A percentile compares a stretch with the other conserved stretches of the same genome.
These are phyloP conservation scores for Primulina eburnea DNA, from an alignment of 257 asterid species.

Conservation along the genomic window DNA sequence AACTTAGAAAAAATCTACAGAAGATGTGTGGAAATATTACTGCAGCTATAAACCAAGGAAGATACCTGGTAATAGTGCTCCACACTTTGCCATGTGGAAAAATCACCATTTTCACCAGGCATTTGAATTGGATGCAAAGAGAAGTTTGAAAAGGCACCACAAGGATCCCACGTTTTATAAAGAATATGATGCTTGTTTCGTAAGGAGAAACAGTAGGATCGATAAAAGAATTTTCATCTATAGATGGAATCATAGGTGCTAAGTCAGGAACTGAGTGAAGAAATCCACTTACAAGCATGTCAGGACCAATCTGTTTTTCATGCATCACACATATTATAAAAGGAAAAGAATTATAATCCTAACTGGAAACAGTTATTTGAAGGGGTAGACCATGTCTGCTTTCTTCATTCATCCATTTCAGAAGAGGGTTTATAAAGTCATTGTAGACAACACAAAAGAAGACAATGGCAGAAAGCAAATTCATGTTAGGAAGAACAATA, in stretches of 20 bases:
- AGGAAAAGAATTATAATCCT: neutral
- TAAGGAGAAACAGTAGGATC: conserved; percentile 86
- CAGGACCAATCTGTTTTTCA: conserved; percentile 75
- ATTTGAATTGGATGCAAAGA: conserved; percentile 75
- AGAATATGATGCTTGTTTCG: conserved; percentile 83
- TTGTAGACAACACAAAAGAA: neutral
- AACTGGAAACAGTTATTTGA: neutral
- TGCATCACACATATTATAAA: neutral
- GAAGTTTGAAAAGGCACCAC: conserved; percentile 93
- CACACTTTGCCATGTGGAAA: conserved; percentile 71
- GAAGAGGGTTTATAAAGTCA: neutral
- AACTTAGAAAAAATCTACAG: conserved; percentile 15
- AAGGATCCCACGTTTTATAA: conserved; percentile 95
- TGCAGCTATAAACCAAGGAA: conserved; percentile 17
- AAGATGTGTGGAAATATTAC: conserved; percentile 1
- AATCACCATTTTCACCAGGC: conserved; percentile 66
- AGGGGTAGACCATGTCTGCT: neutral
- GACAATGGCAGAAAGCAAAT: too few relatives aligned
- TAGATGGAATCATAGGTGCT: conserved; percentile 79
- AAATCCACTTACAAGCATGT: conserved; percentile 92
- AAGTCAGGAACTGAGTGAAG: conserved; percentile 96
- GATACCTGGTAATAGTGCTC: conserved; percentile 97
- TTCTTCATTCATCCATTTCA: neutral
- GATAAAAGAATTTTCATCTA: conserved; percentile 71
- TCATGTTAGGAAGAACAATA: too few relatives aligned